Evolutionary conservation across 495 filamentous ascomycete genomes (phyloP).

Genomic region (Baudoinia panamericana): DNA sequence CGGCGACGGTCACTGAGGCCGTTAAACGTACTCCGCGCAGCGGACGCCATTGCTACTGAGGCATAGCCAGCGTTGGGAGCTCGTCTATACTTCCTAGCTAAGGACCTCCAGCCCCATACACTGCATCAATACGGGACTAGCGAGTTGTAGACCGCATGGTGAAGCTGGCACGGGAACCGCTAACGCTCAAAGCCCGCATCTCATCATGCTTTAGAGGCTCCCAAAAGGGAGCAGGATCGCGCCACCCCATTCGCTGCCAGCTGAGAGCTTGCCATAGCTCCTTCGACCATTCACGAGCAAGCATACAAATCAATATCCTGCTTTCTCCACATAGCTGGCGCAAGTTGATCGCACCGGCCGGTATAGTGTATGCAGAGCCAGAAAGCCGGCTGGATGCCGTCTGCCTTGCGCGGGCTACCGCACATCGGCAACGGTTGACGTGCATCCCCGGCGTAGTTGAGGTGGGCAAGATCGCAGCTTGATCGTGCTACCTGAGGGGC

Average conservation of each 20-base stretch:
- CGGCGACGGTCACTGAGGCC: no score
- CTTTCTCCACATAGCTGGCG: neutral
- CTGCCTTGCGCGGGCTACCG: neutral
- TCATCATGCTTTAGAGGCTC: no score
- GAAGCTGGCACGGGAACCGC: conserved; percentile 3
- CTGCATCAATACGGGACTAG: neutral
- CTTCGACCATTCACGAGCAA: conserved; percentile 5
- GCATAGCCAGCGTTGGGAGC: no score
- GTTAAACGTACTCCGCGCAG: no score
- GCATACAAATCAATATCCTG: neutral
- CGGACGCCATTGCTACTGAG: no score
- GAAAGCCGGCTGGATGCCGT: neutral
- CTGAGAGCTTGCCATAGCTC: conserved; percentile 3
- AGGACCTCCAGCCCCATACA: conserved; percentile 1
- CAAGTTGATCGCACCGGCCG: conserved; percentile 1
- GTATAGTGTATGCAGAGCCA: no score
- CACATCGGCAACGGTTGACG: neutral
- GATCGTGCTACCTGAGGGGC: conserved; percentile 8
- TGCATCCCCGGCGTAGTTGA: conserved; percentile 3
- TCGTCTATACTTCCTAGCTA: no score
- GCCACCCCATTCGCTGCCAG: conserved; percentile 4
- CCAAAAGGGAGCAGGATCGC: conserved; percentile 7
- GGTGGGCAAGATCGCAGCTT: neutral
- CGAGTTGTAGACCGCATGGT: conserved; percentile 1
- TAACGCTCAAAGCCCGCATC: no score